These are phyloP conservation scores for Boletus barrowsii DNA, from an alignment of 768 basidiomycete genomes.

Conservation along the genomic window DNA sequence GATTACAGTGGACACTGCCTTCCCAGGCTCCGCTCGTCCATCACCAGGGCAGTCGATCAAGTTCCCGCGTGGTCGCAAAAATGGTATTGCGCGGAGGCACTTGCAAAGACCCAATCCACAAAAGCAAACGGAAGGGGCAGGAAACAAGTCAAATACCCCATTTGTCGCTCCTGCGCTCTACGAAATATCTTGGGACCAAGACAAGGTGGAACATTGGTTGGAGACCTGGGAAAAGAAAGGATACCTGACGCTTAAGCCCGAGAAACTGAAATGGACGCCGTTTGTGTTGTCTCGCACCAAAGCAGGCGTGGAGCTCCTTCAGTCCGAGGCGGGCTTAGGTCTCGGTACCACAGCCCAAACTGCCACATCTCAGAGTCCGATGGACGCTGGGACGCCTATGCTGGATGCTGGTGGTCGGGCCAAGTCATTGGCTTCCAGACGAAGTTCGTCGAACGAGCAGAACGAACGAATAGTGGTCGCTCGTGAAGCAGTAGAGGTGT, in stretches of 20 bases:
- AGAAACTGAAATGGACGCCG: conserved; percentile 92
- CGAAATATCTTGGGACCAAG: conserved; percentile 69
- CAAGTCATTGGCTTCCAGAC: conserved; percentile 15
- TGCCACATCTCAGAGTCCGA: conserved; percentile 13
- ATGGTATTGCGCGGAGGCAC: conserved; percentile 62
- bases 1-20: conserved; percentile 54
- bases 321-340: conserved; percentile 15
- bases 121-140: conserved; percentile 36
- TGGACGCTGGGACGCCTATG: conserved; percentile 24
- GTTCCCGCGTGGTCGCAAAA: conserved; percentile 62
- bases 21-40: conserved; percentile 53
- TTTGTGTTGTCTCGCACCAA: conserved; percentile 65
- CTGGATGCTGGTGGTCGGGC: conserved; percentile 15
- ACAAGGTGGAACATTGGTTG: conserved; percentile 63
- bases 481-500: conserved; percentile 9
- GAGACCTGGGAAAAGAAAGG: conserved; percentile 73
- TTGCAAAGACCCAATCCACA: conserved; percentile 53
- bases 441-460: conserved; percentile 13
- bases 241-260: conserved; percentile 71
- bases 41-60: conserved; percentile 80
- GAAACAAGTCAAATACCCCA: conserved; percentile 43
- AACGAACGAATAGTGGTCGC: conserved; percentile 8
- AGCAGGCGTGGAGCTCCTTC: conserved; percentile 27
- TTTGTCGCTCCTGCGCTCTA: conserved; percentile 70
- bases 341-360: conserved; percentile 9